Conservation (phyloP, 176 grass and related monocot species). For the Cenchrus purpureus region DNA sequence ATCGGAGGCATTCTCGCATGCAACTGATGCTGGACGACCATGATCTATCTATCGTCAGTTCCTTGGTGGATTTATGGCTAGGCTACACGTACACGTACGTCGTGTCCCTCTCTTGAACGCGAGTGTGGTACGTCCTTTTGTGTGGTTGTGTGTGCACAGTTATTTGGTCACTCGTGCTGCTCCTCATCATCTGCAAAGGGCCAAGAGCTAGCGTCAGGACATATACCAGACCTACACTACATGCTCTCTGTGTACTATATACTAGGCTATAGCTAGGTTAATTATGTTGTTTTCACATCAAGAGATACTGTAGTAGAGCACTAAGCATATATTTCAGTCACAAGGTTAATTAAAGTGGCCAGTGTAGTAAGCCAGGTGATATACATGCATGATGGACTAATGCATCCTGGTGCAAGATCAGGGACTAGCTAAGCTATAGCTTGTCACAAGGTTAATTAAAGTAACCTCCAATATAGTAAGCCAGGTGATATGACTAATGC, state of each 20-base stretch:
- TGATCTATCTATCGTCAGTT: neutral
- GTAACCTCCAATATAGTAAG: neutral
- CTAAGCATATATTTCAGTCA: no score
- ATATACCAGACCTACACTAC: neutral
- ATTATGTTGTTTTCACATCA: neutral
- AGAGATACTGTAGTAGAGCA: neutral
- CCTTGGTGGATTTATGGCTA: neutral
- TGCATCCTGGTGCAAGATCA: neutral
- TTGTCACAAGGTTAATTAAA: neutral
- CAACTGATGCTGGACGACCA: no score
- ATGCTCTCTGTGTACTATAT: no score
- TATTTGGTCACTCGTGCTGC: conserved; percentile 36
- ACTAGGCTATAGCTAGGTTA: neutral
- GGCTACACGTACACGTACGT: neutral
- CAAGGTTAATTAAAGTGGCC: no score
- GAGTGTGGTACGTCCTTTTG: neutral
- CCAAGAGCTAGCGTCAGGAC: neutral
- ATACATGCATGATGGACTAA: no score
- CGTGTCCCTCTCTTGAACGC: neutral
- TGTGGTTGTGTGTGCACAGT: neutral
- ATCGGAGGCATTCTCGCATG: no score
- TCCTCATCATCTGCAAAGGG: neutral
- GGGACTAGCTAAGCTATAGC: neutral
- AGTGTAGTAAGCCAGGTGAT: neutral
- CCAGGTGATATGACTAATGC: no score